Conservation (phyloP, 2,329 filamentous ascomycete genomes). For the Aspergillus viridinutans region DNA sequence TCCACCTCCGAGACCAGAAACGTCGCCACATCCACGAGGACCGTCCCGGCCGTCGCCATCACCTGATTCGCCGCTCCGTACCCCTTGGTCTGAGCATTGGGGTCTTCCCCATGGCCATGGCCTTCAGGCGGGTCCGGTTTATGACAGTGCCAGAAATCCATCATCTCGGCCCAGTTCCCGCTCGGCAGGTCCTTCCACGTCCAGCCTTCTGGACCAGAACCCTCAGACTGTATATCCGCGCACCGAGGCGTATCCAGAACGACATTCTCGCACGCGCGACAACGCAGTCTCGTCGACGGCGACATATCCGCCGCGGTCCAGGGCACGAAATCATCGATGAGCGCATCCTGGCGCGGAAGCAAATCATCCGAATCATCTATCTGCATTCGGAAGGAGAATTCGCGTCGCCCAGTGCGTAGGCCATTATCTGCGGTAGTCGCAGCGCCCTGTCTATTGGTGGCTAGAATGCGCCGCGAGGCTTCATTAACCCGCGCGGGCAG, state of each 20-base stretch:
- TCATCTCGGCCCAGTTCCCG: constrained; percentile 99
- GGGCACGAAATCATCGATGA: constrained; percentile 31
- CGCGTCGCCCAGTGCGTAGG: constrained; percentile 27
- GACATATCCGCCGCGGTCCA: constrained; percentile 39
- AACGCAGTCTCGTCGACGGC: constrained; percentile 30
- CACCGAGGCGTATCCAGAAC: constrained; percentile 22
- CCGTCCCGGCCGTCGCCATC: constrained; percentile 59
- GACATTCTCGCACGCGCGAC: constrained; percentile 32
- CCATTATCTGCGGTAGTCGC: neutral
- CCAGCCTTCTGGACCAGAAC: constrained; percentile 29
- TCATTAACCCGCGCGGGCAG: constrained; percentile 42
- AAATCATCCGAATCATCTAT: constrained; percentile 39
- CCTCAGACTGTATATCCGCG: no score
- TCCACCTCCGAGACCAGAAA: constrained; percentile 68
- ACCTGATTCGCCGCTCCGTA: constrained; percentile 81
- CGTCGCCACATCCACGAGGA: constrained; percentile 75
- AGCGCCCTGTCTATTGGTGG: constrained; percentile 5
- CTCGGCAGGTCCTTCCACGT: constrained; percentile 91
- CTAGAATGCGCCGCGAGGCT: constrained; percentile 21
- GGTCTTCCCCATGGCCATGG: constrained; percentile 44
- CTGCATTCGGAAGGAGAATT: constrained; percentile 53
- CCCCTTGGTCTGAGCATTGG: constrained; percentile 58
- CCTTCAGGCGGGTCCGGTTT: constrained; percentile 62
- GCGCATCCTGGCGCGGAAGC: constrained; percentile 15
- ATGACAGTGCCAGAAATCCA: constrained; percentile 99